Base-by-base conservation (phyloP, 2,329 filamentous ascomycete genomes). In the Furcasterigmium sp. region DNA sequence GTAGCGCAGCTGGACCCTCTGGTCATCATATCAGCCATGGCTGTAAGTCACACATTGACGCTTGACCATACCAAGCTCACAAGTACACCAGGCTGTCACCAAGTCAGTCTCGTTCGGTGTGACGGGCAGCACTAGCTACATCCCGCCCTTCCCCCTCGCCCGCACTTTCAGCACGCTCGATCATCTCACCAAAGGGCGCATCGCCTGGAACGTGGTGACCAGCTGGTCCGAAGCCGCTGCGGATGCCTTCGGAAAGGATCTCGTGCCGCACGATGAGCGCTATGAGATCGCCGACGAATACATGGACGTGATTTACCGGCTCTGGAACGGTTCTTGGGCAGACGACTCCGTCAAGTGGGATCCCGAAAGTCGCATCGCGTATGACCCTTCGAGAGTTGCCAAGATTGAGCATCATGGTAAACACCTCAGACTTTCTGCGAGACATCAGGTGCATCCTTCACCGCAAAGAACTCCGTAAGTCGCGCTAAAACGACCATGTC, bases 201-300 rank as follows among this genome's bases (percentile, higher is more conserved):
- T 84, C 25, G 80, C 76, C 0, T 83, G 80, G 81, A 85, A 85
- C 46, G 82, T 85, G 17, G 81, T 85, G 1, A 84, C 80, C 2
- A 58, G 56, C 0, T 63, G 60, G 58, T 80, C 78, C 55, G 81
- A 82, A 52, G 69, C 75, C 0, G 78, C 79, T 0, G 79, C 80
- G 56, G 80, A 82, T 52, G 78, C 77, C 1, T 80, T 83, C 43
- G 79, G 78, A 0, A 73, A 80, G 10, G 72, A 60, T 5, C 73
- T 74, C 0, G 75, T 79, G 26, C 72, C 79, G 44, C 80, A 83
- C 49, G 80, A 84, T 35, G 70, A 82, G 53, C 68, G 79, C 19
- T 83, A 83, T 47, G 65, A 62, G 0, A 75, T 80, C 50, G 80
- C 79, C 0, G 78, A 83, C 43, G 80, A 84, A 49, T 84, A 82